Evolutionary conservation across 768 basidiomycete species (phyloP).

Genomic region (Hygrocybe punicea): DNA sequence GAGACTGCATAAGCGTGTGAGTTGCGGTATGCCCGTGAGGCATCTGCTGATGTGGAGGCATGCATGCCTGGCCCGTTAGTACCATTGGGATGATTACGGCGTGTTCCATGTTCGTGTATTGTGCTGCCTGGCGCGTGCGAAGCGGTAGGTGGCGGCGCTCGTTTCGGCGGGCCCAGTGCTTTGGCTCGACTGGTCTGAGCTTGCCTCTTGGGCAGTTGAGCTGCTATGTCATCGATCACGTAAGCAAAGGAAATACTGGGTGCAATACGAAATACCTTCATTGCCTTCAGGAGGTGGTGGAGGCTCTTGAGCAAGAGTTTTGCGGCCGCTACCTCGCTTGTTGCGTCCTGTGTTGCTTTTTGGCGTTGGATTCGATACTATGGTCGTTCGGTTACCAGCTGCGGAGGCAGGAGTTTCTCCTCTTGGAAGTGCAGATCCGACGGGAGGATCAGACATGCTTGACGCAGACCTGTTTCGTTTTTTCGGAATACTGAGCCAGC

Average conservation of each 20-base stretch:
- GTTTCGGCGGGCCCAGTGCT: constrained; percentile 41
- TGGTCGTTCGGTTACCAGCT: constrained; percentile 24
- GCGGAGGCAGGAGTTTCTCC: constrained; percentile 42
- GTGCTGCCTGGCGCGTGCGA: constrained; percentile 19
- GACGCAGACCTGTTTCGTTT: constrained; percentile 80
- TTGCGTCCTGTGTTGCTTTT: constrained; percentile 34
- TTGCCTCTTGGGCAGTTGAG: constrained; percentile 35
- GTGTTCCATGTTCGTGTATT: constrained; percentile 45
- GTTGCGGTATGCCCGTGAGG: constrained; percentile 68
- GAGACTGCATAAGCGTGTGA: constrained; percentile 77
- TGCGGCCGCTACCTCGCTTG: constrained; percentile 45
- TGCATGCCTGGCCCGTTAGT: constrained; percentile 31
- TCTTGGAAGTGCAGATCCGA: constrained; percentile 37
- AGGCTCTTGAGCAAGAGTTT: constrained; percentile 35
- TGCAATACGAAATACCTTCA: constrained; percentile 49
- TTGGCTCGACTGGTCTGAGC: constrained; percentile 37
- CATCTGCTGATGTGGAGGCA: constrained; percentile 42
- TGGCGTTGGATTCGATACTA: constrained; percentile 29
- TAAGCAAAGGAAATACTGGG: constrained; percentile 5
- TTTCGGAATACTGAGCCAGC: constrained; percentile 44
- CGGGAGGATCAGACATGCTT: constrained; percentile 57
- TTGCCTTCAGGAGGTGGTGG: constrained; percentile 49
- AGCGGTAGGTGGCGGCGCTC: constrained; percentile 32
- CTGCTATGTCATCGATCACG: constrained; percentile 13
- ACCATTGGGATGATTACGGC: constrained; percentile 48